These are phyloP conservation scores for Dictyostelium firmibasis DNA, from an alignment of 78 protist species.

Conservation along the genomic window DNA sequence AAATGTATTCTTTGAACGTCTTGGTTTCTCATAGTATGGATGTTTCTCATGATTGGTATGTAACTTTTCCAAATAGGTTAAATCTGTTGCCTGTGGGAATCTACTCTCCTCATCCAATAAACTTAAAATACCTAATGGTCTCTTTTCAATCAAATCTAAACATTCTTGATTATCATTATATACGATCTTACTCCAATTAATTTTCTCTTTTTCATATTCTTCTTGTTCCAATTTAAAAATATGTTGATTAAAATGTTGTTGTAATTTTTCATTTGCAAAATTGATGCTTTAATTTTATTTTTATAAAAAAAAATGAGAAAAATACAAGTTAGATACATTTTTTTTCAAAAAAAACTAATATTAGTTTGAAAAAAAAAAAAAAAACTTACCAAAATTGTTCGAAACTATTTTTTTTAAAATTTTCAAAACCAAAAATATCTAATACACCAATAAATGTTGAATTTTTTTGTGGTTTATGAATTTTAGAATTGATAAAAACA, in stretches of 20 bases:
- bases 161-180: constrained; percentile 86
- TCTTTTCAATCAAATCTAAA: constrained; percentile 84
- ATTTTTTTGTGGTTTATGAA: constrained; percentile 70
- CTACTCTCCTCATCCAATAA: constrained; percentile 91
- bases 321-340: too few species aligned
- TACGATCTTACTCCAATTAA: constrained; percentile 81
- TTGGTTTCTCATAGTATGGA: constrained; percentile 69
- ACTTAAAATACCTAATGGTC: constrained; percentile 86
- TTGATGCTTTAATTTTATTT: constrained; percentile 82
- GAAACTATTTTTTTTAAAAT: constrained; percentile 86
- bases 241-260: constrained; percentile 92
- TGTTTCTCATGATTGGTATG: constrained; percentile 71
- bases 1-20: constrained; percentile 63
- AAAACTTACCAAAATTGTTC: constrained; percentile 91
- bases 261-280: constrained; percentile 95
- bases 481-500: constrained; percentile 74
- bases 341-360: not conserved
- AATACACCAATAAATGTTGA: constrained; percentile 88
- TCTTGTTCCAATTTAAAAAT: constrained; percentile 92
- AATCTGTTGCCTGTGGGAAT: constrained; percentile 83
- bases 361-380: not conserved
- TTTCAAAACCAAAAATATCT: constrained; percentile 96
- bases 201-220: constrained; percentile 88
- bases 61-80: constrained; percentile 36
- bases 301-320: not conserved